Evolutionary conservation across 805 yeast genomes (phyloP).

Genomic region (Schizosaccharomyces japonicus): DNA sequence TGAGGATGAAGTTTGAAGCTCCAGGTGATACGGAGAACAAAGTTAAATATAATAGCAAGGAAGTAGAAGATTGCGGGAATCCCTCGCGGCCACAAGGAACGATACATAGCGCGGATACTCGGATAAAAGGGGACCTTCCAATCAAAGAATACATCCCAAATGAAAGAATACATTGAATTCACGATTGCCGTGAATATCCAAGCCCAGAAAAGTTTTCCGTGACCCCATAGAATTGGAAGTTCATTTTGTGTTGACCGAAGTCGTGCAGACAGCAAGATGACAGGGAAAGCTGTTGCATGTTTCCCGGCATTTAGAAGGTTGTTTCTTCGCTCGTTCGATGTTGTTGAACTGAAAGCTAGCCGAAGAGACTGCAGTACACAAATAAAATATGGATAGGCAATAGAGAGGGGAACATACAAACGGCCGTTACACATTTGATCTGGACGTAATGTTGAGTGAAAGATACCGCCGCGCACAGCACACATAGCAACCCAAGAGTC

Average conservation of each 20-base stretch:
- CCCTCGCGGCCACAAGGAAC: constrained; percentile 13
- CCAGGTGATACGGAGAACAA: constrained; percentile 56
- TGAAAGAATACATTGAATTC: constrained; percentile 54
- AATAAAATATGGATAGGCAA: constrained; percentile 39
- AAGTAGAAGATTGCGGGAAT: constrained; percentile 23
- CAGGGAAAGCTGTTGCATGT: constrained; percentile 42
- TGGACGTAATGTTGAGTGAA: constrained; percentile 11
- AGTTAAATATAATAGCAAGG: constrained; percentile 34
- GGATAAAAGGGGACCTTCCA: constrained; percentile 43
- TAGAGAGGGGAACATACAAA: constrained; percentile 18
- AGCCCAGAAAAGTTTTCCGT: constrained; percentile 7
- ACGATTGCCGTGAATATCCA: constrained; percentile 25
- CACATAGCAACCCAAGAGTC: constrained; percentile 40
- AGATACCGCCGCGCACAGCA: constrained; percentile 17
- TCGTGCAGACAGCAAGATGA: constrained; percentile 18
- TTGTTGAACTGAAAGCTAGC: constrained; percentile 23
- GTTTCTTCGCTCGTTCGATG: constrained; percentile 18
- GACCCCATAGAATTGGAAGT: neutral
- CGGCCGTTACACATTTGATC: constrained; percentile 18
- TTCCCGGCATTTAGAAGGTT: constrained; percentile 55
- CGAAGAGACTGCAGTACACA: constrained; percentile 74
- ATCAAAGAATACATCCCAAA: constrained; percentile 79
- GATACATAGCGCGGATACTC: neutral
- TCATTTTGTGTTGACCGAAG: constrained; percentile 8
- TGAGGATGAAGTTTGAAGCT: constrained; percentile 27